A percentile compares a stretch with the other conserved stretches of the same genome.
These are phyloP conservation scores for Pyrus bretschneideri DNA, from an alignment of 306 rosid genomes.

Conservation along the genomic window DNA sequence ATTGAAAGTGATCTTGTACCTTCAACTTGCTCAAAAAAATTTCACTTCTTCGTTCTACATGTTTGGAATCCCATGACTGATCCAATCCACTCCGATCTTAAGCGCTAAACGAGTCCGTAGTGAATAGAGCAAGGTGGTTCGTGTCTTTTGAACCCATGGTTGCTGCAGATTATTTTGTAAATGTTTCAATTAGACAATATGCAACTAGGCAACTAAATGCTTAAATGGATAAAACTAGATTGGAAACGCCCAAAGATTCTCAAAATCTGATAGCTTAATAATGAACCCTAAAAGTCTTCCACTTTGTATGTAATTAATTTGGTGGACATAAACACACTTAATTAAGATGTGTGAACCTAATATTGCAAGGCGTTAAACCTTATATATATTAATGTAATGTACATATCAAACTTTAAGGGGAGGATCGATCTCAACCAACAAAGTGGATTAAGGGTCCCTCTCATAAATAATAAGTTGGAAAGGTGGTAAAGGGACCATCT, in stretches of 20 bases:
- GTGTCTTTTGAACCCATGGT: neutral
- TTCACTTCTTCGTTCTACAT: neutral
- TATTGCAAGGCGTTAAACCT: neutral
- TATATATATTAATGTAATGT: no score
- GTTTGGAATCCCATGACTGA: neutral
- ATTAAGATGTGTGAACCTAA: neutral
- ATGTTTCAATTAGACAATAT: neutral
- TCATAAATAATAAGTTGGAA: constrained; percentile 19
- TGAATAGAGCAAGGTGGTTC: no score
- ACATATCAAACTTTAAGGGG: constrained; percentile 19
- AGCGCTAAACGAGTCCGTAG: neutral
- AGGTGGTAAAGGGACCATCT: constrained; percentile 30
- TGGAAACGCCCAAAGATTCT: neutral
- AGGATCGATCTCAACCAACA: constrained; percentile 24
- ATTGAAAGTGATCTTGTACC: neutral
- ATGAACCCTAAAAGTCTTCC: constrained; percentile 16
- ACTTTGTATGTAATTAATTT: constrained; percentile 3
- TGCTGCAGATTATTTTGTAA: neutral
- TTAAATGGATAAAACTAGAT: neutral
- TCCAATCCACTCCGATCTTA: neutral
- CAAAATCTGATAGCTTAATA: constrained; percentile 10
- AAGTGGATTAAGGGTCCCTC: constrained; percentile 38
- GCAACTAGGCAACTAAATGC: neutral
- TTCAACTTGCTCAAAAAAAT: neutral
- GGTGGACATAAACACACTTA: neutral